Evolutionary conservation across 768 basidiomycete species (phyloP).

Genomic region (Suillus ampliporus): DNA sequence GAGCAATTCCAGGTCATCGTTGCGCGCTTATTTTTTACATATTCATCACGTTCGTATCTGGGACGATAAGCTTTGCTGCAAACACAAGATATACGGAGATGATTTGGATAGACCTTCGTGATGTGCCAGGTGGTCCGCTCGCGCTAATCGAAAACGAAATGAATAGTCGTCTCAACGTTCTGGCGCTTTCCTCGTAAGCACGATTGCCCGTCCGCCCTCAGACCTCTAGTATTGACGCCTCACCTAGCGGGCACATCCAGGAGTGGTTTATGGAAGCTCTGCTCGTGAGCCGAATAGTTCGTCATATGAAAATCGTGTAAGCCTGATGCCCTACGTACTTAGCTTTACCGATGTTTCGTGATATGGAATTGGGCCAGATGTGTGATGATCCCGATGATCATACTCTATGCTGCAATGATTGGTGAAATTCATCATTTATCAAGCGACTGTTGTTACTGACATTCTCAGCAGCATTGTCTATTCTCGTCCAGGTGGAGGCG

Average conservation of each 20-base stretch:
- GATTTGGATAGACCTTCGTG: slow-evolving; percentile 40
- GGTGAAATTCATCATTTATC: slow-evolving; percentile 13
- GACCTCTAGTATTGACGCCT: background rate
- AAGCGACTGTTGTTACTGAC: background rate
- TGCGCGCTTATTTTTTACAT: slow-evolving; percentile 26
- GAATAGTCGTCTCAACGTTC: slow-evolving; percentile 23
- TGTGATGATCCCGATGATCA: slow-evolving; percentile 22
- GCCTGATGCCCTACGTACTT: background rate
- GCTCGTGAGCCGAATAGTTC: slow-evolving; percentile 18
- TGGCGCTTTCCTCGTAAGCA: slow-evolving; percentile 26
- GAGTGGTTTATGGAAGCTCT: slow-evolving; percentile 35
- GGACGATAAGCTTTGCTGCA: slow-evolving; percentile 31
- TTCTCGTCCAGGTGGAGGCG: slow-evolving; percentile 22
- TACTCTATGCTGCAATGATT: slow-evolving; percentile 17
- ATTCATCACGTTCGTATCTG: slow-evolving; percentile 30
- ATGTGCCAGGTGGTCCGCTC: slow-evolving; percentile 16
- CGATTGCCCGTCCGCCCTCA: background rate
- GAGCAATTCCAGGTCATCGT: slow-evolving; percentile 9
- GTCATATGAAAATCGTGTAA: background rate
- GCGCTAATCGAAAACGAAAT: slow-evolving; percentile 23
- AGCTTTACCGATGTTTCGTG: slow-evolving; percentile 18
- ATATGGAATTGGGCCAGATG: slow-evolving; percentile 20
- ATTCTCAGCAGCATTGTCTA: slow-evolving; percentile 18
- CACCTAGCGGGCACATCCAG: slow-evolving; percentile 30
- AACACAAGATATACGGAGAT: slow-evolving; percentile 34